Evolutionary conservation across 75 land plant genomes (phyloP).

Genomic region (Pinus taeda): DNA sequence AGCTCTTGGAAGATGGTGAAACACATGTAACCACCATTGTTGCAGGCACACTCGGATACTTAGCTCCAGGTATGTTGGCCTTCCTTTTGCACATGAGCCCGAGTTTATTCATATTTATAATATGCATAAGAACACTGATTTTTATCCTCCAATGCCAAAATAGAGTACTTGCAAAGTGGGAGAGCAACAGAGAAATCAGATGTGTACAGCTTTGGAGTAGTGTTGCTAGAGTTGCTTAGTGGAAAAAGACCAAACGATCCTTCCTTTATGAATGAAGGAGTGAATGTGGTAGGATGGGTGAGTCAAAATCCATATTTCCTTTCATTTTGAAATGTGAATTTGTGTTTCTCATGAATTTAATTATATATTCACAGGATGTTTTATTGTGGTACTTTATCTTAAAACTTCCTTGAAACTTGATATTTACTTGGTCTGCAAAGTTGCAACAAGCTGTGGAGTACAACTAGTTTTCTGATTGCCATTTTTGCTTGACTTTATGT

Average conservation of each 20-base stretch:
- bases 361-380: background rate
- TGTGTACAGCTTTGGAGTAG: slow-evolving; percentile 95
- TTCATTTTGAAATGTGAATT: background rate
- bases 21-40: slow-evolving; percentile 93
- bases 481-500: background rate
- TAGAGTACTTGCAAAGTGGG: slow-evolving; percentile 94
- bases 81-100: background rate
- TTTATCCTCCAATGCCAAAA: slow-evolving; percentile 2
- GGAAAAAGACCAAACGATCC: slow-evolving; percentile 94
- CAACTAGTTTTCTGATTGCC: background rate
- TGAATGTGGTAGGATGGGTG: slow-evolving; percentile 97
- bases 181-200: slow-evolving; percentile 91
- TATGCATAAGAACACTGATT: background rate
- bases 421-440: background rate
- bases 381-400: background rate
- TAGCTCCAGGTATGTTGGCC: slow-evolving; percentile 78
- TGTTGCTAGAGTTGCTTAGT: slow-evolving; percentile 83
- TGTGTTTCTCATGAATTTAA: background rate
- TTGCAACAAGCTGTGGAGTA: background rate
- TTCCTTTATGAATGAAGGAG: slow-evolving; percentile 62
- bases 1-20: slow-evolving; percentile 76
- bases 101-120: background rate
- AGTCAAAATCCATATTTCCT: slow-evolving; percentile 1
- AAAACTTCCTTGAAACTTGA: background rate
- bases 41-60: slow-evolving; percentile 95